Evolutionary conservation across 805 yeast species (phyloP), one percentile per base, ranked within the genome.

Genomic region (Candida glaebosa): DNA sequence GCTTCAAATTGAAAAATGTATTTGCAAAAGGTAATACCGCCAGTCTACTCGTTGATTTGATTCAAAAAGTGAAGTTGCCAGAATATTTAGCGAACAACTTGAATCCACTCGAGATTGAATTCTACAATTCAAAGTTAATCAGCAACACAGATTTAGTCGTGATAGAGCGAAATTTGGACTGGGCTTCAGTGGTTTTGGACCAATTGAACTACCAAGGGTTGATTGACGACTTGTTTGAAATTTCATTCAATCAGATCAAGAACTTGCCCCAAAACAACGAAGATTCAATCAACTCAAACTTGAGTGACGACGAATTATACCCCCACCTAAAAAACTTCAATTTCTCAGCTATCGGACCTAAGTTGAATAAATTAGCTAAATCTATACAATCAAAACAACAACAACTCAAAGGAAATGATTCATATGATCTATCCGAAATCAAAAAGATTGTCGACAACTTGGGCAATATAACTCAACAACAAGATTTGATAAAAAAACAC

Each of bases 141-240:
- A 65, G 75, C 35, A 82, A 81, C 44, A 75, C 81, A 39, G 95
- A 91, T 54, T 62, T 90, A 20, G 71, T 91, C 4, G 82, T 90
- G 1, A 54, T 91, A 16, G 98, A 91, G 55, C 68, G 99, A 37
- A 78, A 82, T 40, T 58, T 82, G 20, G 99, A 91, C 61, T 73
- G 78, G 33, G 59, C 85, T 3, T 79, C 95, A 1, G 82, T 88
- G 1, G 53, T 87, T 8, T 63, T 88, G 41, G 78, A 81, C 18
- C 97, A 90, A 52, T 63, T 90, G 51, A 85, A 88, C 2, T 91
- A 90, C 57, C 69, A 77, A 14, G 99, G 98, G 0, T 67, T 93
- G 12, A 67, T 89, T 16, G 90, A 86, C 57, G 96, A 90, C 51
- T 57, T 79, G 9, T 71, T 79, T 49, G 79, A 76, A 3, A 63